Base-by-base conservation (phyloP, 305 asterid genomes). In the Fraxinus greggii region DNA sequence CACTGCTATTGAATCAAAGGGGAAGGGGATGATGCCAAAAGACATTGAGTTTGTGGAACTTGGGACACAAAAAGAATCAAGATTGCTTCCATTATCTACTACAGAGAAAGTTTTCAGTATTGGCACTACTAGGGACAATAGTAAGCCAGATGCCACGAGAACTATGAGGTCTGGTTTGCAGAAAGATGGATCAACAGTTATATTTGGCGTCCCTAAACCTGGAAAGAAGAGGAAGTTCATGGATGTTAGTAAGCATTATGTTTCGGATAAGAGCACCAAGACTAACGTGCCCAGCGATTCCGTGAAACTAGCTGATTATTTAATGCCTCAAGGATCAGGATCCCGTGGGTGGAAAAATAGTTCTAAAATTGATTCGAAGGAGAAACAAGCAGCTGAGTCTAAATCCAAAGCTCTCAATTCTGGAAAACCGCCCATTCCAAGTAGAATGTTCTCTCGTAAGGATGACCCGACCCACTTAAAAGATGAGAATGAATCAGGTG, bases 161-260 rank as follows among this genome's bases (percentile, higher is more conserved):
- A 87, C 92, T 24, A 84, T 78, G 94, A 92, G 93, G 91, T 86
- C 93, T 79, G 99, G 94, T 72, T 85, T 88, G 72, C 94, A 89
- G 86, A 97, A 90, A 86, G 97, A 91, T 87, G 92, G 97, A 78
- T 86, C 98, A 51, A 85, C 90, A 86, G 97, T 93, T 81, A 83
- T 93, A 70, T 90, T 94, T 83, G 99, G 99, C 69, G 94, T 94
- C 80, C 98, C 98, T 17, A 92, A 89, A 85, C 99, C 98, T 80
- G 98, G 98, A 79, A 97, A 93, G 90, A 97, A 91, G 85, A 89
- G 95, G 86, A 97, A 97, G 84, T 97, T 92, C 85, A 95, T 97
- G 97, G 98, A 97, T 42, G 99, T 96, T 56, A 94, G 97, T 93
- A 94, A 96, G 84, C 99, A 96, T 82, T 93, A 93, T 73, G 94